Percentiles rank a stretch among this genome's conserved stretches.
Conservation (phyloP, 352 stramenopile genomes). For the Globisporangium iwayamae region DNA sequence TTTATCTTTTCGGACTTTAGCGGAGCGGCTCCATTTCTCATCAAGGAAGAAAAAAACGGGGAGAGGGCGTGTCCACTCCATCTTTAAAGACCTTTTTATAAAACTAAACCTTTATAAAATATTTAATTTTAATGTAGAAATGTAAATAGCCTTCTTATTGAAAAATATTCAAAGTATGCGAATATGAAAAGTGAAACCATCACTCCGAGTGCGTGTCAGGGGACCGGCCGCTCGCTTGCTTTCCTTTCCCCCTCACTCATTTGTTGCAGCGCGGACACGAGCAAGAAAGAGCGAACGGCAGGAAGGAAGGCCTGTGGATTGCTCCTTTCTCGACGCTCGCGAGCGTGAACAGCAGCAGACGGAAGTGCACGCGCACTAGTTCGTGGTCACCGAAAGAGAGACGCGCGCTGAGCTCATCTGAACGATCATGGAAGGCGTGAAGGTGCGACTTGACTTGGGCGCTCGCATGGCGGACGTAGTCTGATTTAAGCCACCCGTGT, state of each 20-base stretch:
- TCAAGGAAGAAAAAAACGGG: neutral
- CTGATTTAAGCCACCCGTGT: neutral
- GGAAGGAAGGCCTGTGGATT: neutral
- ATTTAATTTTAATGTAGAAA: no score
- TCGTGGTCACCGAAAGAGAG: no score
- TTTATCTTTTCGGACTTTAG: neutral
- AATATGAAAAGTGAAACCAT: neutral
- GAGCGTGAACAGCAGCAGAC: neutral
- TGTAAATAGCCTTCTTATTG: neutral
- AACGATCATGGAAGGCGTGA: slow-evolving; percentile 52
- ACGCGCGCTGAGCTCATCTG: neutral
- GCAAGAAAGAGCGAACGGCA: slow-evolving; percentile 6
- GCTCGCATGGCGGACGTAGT: neutral
- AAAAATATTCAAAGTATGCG: neutral
- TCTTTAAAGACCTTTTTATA: neutral
- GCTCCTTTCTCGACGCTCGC: neutral
- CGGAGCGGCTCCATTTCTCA: neutral
- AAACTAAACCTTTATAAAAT: neutral
- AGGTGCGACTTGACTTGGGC: slow-evolving; percentile 25
- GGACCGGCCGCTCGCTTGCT: neutral
- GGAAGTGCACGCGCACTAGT: neutral
- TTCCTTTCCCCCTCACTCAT: slow-evolving; percentile 1
- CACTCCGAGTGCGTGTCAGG: slow-evolving; percentile 6
- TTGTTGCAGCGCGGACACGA: neutral
- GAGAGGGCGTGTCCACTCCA: slow-evolving; percentile 1